Percentiles rank a stretch among this genome's conserved stretches.
These are phyloP conservation scores for Microcos paniculata DNA, from an alignment of 345 rosid species.

Conservation along the genomic window DNA sequence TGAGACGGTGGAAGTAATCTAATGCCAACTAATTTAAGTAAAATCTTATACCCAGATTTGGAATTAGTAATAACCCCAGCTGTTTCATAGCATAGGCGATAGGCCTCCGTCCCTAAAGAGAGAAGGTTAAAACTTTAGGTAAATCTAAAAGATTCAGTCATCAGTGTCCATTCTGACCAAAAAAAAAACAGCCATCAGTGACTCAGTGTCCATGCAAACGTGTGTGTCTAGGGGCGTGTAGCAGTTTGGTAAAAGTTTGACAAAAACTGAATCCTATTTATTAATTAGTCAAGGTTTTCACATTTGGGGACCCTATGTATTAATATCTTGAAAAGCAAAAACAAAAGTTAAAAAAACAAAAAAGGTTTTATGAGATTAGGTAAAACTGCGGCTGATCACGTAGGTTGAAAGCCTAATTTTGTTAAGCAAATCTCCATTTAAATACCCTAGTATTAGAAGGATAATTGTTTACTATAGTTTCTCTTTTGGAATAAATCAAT, in stretches of 20 bases:
- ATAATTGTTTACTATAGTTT: background rate
- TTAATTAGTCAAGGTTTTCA: slow-evolving; percentile 14
- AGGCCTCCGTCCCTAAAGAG: background rate
- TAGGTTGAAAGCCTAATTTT: background rate
- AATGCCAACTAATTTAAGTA: background rate
- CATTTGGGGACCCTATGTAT: background rate
- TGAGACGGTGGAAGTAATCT: background rate
- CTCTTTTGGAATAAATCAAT: background rate
- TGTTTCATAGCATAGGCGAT: background rate
- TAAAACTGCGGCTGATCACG: background rate
- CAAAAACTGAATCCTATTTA: background rate
- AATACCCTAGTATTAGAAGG: background rate
- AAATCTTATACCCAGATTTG: slow-evolving; percentile 11
- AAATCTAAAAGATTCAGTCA: background rate
- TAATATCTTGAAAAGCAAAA: background rate
- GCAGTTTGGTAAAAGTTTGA: background rate
- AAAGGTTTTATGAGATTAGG: background rate
- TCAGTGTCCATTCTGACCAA: too few relatives aligned
- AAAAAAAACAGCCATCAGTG: too few relatives aligned
- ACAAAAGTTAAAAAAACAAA: background rate
- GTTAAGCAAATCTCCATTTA: too few relatives aligned
- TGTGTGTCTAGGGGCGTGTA: background rate
- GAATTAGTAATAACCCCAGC: background rate
- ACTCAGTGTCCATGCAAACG: background rate
- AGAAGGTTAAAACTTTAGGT: background rate